Conservation (phyloP, 1,284 basidiomycete species). For the Ceratobasidium theobromae region DNA sequence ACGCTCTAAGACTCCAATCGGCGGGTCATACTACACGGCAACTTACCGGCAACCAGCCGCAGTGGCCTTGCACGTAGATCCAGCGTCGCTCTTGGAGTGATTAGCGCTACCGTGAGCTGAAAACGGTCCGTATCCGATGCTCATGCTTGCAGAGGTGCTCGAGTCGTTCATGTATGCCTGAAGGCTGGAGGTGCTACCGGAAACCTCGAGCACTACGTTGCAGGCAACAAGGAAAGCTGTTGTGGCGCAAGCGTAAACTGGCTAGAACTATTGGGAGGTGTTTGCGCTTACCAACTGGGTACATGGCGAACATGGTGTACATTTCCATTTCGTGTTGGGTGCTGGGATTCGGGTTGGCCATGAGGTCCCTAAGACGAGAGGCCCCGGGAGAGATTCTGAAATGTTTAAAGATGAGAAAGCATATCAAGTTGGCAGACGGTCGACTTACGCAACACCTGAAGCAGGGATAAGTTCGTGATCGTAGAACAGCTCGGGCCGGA, state of each 20-base stretch:
- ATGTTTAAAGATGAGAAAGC: background rate
- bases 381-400: constrained; percentile 27
- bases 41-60: constrained; percentile 1
- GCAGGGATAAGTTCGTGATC: background rate
- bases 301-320: constrained; percentile 12
- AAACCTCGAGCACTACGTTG: constrained; percentile 24
- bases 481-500: constrained; percentile 15
- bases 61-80: background rate
- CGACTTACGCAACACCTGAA: background rate
- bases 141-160: background rate
- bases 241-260: background rate
- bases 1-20: background rate
- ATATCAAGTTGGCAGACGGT: background rate
- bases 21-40: background rate
- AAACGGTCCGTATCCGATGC: constrained; percentile 26
- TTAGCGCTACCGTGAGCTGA: background rate
- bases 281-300: constrained; percentile 2
- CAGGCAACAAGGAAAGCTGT: constrained; percentile 19
- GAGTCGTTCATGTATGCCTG: constrained; percentile 10
- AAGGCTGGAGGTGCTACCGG: constrained; percentile 14
- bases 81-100: background rate
- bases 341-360: background rate
- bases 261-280: background rate
- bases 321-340: background rate
- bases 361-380: background rate